phyloP scores from a whole-genome alignment of 768 basidiomycete genomes.

The Scleroderma citrinum region DNA sequence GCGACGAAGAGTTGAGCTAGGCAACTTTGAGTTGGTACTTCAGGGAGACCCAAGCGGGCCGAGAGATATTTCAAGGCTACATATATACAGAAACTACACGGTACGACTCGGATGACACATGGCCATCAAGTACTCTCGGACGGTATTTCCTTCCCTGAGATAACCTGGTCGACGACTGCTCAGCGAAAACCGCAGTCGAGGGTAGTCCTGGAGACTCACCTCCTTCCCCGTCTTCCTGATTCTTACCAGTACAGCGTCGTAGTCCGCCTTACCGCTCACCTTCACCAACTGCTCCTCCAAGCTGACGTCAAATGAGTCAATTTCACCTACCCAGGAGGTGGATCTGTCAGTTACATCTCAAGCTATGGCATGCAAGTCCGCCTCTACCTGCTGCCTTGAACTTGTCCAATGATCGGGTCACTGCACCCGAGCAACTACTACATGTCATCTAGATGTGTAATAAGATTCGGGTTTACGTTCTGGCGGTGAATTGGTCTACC shows the following conservation, averaged over 20 bases:
- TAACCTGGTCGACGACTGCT: slow-evolving; percentile 23
- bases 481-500: slow-evolving; percentile 35
- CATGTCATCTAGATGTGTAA: slow-evolving; percentile 68
- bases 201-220: slow-evolving; percentile 36
- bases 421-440: slow-evolving; percentile 78
- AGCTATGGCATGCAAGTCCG: neutral
- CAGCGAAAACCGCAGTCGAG: neutral
- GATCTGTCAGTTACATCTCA: slow-evolving; percentile 5
- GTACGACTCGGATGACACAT: no score
- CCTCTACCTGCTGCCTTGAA: slow-evolving; percentile 46
- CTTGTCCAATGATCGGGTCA: slow-evolving; percentile 54
- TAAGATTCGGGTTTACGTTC: neutral
- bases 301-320: slow-evolving; percentile 44
- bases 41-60: no score
- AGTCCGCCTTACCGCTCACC: slow-evolving; percentile 54
- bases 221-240: slow-evolving; percentile 92
- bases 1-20: neutral
- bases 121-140: no score
- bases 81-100: no score
- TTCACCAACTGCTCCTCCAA: slow-evolving; percentile 69
- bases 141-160: slow-evolving; percentile 46
- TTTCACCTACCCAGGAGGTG: slow-evolving; percentile 15
- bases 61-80: no score
- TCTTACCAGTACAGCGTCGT: slow-evolving; percentile 61
- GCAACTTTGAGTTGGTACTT: neutral